These are phyloP conservation scores for Entomortierella beljakovae DNA, from an alignment of 192 early-diverging fungal genomes.

Conservation along the genomic window DNA sequence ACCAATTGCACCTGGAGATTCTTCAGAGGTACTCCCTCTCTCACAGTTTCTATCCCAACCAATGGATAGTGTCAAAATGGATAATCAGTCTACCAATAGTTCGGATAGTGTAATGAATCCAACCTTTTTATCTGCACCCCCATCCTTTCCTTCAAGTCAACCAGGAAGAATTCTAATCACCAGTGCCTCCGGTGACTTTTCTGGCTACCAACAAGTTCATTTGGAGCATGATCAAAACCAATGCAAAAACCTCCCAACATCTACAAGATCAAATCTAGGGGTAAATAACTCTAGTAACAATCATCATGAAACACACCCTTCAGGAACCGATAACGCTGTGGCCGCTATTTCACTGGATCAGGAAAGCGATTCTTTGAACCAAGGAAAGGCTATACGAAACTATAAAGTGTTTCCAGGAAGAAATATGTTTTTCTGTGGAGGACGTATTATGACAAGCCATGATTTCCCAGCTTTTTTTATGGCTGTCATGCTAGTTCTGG, in stretches of 20 bases:
- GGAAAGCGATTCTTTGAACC: slow-evolving; percentile 33
- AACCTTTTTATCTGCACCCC: not conserved
- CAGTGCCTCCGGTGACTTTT: slow-evolving; percentile 25
- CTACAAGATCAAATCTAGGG: not conserved
- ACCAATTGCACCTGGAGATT: not conserved
- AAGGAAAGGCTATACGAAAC: slow-evolving; percentile 38
- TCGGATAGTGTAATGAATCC: not conserved
- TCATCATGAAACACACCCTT: slow-evolving; percentile 5
- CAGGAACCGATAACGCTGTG: slow-evolving; percentile 11
- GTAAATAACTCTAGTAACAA: not conserved
- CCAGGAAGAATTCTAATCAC: slow-evolving; percentile 32
- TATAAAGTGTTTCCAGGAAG: slow-evolving; percentile 65
- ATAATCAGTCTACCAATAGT: no score
- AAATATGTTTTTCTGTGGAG: slow-evolving; percentile 71
- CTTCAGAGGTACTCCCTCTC: slow-evolving; percentile 35
- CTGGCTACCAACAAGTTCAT: slow-evolving; percentile 28
- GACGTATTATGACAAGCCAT: slow-evolving; percentile 74
- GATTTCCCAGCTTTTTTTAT: slow-evolving; percentile 70
- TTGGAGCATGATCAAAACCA: slow-evolving; percentile 4
- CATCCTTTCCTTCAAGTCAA: slow-evolving; percentile 2
- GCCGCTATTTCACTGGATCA: slow-evolving; percentile 10
- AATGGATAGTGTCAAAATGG: not conserved
- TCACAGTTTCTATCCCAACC: slow-evolving; percentile 36
- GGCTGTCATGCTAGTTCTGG: slow-evolving; percentile 65
- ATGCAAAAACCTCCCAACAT: no score